phyloP scores from a whole-genome alignment of 2,329 filamentous ascomycete genomes.

The Cytospora piceicola region DNA sequence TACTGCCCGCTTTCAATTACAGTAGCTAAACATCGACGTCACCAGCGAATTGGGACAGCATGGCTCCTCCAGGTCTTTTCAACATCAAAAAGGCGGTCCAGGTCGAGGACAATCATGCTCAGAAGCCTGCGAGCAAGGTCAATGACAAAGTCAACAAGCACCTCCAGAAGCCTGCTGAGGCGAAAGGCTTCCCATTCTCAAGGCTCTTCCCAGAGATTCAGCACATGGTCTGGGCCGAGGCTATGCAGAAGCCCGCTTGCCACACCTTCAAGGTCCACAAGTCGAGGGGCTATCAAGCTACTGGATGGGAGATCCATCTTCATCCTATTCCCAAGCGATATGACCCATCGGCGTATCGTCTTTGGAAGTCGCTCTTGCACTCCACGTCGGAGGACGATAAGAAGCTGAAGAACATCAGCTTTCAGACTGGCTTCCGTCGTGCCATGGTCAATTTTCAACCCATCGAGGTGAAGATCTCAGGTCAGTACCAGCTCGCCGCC shows the following conservation, averaged over 20 bases:
- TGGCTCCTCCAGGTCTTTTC: not conserved
- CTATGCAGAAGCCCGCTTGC: conserved; percentile 30
- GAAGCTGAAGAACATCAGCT: conserved; percentile 21
- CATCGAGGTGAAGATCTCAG: not conserved
- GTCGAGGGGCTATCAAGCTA: not conserved
- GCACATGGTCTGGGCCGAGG: conserved; percentile 31
- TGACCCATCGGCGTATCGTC: conserved; percentile 21
- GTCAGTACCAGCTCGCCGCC: not conserved
- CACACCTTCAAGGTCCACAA: conserved; percentile 27
- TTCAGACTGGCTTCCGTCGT: conserved; percentile 21
- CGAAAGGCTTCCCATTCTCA: not conserved
- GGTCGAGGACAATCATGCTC: not conserved
- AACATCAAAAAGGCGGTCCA: not conserved
- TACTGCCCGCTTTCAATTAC: not conserved
- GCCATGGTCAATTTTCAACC: not conserved
- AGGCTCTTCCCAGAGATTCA: conserved; percentile 32
- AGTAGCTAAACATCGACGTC: not conserved
- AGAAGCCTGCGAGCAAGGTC: not conserved
- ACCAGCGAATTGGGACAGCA: not conserved
- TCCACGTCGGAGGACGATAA: not conserved
- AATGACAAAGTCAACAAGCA: not conserved
- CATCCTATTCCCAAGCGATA: too few species aligned
- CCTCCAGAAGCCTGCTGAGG: not conserved
- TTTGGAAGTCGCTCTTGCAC: conserved; percentile 15
- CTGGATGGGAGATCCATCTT: not conserved